Evolutionary conservation across 108 stramenopile species (phyloP).

Genomic region (Aurantiochytrium sp.): DNA sequence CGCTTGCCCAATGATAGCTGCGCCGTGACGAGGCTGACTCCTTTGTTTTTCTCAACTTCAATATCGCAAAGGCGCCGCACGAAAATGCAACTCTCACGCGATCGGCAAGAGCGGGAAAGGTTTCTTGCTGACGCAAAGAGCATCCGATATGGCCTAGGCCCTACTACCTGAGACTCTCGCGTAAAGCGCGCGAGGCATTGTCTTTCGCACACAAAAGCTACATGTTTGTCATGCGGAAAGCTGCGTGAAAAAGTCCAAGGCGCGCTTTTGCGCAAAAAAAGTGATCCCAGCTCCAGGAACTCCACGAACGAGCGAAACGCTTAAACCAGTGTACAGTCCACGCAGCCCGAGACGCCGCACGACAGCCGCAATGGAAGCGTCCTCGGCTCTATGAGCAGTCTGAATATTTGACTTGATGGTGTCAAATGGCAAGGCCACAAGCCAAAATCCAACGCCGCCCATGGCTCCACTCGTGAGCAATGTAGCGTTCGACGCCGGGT

Average conservation of each 20-base stretch:
- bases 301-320: not conserved
- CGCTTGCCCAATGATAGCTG: too few relatives aligned
- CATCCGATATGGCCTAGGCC: too few relatives aligned
- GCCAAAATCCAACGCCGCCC: slow-evolving; percentile 26
- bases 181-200: too few relatives aligned
- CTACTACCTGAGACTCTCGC: too few relatives aligned
- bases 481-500: not conserved
- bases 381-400: not conserved
- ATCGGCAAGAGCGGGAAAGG: too few relatives aligned
- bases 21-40: too few relatives aligned
- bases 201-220: too few relatives aligned
- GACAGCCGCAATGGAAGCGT: not conserved
- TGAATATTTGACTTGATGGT: slow-evolving; percentile 5
- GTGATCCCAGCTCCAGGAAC: not conserved
- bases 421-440: slow-evolving; percentile 25
- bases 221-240: too few relatives aligned
- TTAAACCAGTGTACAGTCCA: not conserved
- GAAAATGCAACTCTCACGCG: too few relatives aligned
- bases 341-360: not conserved
- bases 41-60: too few relatives aligned
- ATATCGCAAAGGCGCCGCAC: too few relatives aligned
- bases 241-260: not conserved
- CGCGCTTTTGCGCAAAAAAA: not conserved
- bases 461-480: not conserved
- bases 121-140: too few relatives aligned